phyloP scores from a whole-genome alignment of 2,329 filamentous ascomycete species.

The Myriosclerotinia scirpicola region DNA sequence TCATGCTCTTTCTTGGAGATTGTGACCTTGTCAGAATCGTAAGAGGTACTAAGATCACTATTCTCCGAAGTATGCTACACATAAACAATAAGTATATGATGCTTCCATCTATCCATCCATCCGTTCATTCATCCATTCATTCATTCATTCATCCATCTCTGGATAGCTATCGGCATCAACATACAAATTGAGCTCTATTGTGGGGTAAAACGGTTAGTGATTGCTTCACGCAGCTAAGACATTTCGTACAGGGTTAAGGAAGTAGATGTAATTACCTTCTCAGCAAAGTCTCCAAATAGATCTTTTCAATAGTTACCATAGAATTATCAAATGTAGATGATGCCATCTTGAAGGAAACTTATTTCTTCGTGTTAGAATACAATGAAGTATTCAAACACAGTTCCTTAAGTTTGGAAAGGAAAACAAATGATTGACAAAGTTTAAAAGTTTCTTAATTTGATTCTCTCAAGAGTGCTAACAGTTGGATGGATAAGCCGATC shows the following conservation, averaged over 20 bases:
- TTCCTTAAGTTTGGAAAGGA: not conserved
- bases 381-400: not conserved
- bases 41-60: conserved; percentile 41
- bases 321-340: conserved; percentile 32
- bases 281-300: conserved; percentile 61
- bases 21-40: conserved; percentile 46
- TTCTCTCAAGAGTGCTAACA: not conserved
- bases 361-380: not conserved
- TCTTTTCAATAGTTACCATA: conserved; percentile 57
- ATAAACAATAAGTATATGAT: conserved; percentile 16
- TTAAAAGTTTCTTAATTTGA: not conserved
- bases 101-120: not conserved
- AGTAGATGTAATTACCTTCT: conserved; percentile 52
- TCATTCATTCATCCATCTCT: too few relatives aligned
- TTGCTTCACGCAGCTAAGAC: conserved; percentile 20
- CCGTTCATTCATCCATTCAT: too few relatives aligned
- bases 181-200: conserved; percentile 50
- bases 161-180: conserved; percentile 29
- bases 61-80: conserved; percentile 44
- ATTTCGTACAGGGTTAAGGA: not conserved
- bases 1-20: conserved; percentile 64
- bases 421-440: not conserved
- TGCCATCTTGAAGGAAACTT: conserved; percentile 28
- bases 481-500: conserved; percentile 3
- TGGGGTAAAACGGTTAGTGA: conserved; percentile 22